Percentiles rank a stretch among this genome's conserved stretches.
Evolutionary conservation across 202 grass and related monocot genomes (phyloP).

Genomic region (Eragrostis tef): DNA sequence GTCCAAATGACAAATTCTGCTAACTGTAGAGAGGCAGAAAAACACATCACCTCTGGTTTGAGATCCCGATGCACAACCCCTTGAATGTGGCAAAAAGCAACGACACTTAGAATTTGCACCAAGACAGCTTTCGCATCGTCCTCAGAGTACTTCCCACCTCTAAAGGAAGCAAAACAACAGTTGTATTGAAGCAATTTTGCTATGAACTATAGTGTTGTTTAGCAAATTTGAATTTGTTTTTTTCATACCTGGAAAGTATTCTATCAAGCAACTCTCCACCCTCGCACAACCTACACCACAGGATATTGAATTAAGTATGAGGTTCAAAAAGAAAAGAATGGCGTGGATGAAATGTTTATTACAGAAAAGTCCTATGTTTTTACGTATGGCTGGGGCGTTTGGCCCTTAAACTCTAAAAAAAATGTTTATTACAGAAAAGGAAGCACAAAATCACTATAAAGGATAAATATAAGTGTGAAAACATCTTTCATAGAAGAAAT

Average conservation of each 20-base stretch:
- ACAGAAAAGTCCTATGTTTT: too few species aligned
- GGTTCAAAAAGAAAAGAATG: slow-evolving; percentile 16
- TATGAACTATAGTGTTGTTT: slow-evolving; percentile 15
- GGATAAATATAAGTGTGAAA: slow-evolving; percentile 29
- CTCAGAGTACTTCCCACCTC: slow-evolving; percentile 79
- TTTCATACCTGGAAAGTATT: slow-evolving; percentile 75
- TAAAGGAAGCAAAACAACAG: slow-evolving; percentile 43
- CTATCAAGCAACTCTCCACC: slow-evolving; percentile 77
- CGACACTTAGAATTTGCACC: slow-evolving; percentile 76
- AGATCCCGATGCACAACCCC: slow-evolving; percentile 89
- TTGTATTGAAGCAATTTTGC: slow-evolving; percentile 20
- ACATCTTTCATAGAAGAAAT: background rate
- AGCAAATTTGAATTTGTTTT: slow-evolving; percentile 14
- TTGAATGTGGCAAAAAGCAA: slow-evolving; percentile 82
- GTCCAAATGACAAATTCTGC: slow-evolving; percentile 11
- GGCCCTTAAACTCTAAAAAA: too few species aligned
- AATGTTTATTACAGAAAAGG: slow-evolving; percentile 20
- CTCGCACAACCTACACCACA: slow-evolving; percentile 62
- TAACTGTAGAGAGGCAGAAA: background rate
- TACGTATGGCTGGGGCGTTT: too few species aligned
- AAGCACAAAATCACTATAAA: background rate
- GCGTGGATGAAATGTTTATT: background rate
- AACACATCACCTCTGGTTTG: slow-evolving; percentile 66
- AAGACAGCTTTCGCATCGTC: slow-evolving; percentile 79
- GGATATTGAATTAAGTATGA: slow-evolving; percentile 19